A percentile compares a stretch with the other conserved stretches of the same genome.
Evolutionary conservation across 768 basidiomycete genomes (phyloP).

Genomic region (Dentipellis sp.): DNA sequence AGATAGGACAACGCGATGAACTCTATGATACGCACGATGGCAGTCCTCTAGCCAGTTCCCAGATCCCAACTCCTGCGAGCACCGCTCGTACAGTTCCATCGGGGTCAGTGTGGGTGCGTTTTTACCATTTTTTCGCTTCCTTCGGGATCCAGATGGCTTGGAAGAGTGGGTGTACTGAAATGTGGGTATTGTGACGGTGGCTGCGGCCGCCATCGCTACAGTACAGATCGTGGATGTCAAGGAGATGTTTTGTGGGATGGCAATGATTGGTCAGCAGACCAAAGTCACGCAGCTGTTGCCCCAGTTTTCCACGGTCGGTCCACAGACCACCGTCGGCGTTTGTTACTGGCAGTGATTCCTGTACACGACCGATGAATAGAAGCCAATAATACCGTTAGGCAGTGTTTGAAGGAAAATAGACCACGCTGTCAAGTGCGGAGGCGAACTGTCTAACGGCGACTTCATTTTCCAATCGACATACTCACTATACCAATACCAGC

Average conservation of each 20-base stretch:
- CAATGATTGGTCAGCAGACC: too few relatives aligned
- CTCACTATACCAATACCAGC: too few relatives aligned
- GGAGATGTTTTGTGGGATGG: too few relatives aligned
- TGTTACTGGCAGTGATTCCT: background rate
- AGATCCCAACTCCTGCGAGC: slow-evolving; percentile 31
- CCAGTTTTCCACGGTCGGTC: background rate
- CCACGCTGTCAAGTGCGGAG: too few relatives aligned
- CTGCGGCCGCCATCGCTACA: background rate
- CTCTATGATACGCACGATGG: slow-evolving; percentile 32
- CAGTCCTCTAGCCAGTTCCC: slow-evolving; percentile 48
- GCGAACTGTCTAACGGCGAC: too few relatives aligned
- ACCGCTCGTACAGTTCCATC: background rate
- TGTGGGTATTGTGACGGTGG: background rate
- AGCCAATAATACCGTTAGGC: too few relatives aligned
- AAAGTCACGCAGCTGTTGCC: too few relatives aligned
- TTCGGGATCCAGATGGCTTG: background rate
- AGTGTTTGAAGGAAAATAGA: too few relatives aligned
- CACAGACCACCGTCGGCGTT: background rate
- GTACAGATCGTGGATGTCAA: background rate
- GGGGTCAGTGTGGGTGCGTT: background rate
- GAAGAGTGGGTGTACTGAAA: background rate
- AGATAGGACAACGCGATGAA: background rate
- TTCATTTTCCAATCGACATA: too few relatives aligned
- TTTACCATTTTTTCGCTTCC: background rate
- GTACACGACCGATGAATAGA: too few relatives aligned